Evolutionary conservation across 768 basidiomycete genomes (phyloP).

Genomic region (Tephrocybe sp.): DNA sequence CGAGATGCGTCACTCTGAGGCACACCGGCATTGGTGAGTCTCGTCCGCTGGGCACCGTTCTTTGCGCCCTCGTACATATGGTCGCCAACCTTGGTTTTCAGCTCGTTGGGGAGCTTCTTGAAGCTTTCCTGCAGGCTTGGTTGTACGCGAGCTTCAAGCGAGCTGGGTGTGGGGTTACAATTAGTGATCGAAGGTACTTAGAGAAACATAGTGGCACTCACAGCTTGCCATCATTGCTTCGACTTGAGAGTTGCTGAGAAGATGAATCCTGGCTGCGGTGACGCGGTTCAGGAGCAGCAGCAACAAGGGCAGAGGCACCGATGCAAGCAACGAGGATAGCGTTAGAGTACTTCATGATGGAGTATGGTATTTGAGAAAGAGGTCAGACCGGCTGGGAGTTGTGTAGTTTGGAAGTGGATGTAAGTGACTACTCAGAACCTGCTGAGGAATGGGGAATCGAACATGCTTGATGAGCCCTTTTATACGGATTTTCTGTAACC

Average conservation of each 20-base stretch:
- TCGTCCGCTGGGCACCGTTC: too few relatives aligned
- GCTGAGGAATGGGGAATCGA: conserved; percentile 12
- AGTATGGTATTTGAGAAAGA: conserved; percentile 1
- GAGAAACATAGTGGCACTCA: not conserved
- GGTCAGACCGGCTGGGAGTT: conserved; percentile 11
- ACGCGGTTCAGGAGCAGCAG: conserved; percentile 14
- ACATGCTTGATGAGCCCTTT: not conserved
- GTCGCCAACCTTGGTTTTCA: not conserved
- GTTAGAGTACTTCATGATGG: conserved; percentile 19
- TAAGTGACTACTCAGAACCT: conserved; percentile 18
- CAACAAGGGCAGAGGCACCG: conserved; percentile 13
- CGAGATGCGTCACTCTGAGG: too few relatives aligned
- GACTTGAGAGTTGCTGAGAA: not conserved
- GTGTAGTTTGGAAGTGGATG: conserved; percentile 4
- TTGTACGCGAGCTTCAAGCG: not conserved
- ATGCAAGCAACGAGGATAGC: conserved; percentile 14
- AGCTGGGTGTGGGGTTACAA: not conserved
- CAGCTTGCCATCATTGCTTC: not conserved
- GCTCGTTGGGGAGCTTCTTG: not conserved
- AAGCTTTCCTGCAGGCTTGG: not conserved
- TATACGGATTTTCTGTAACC: conserved; percentile 5
- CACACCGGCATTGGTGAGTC: too few relatives aligned
- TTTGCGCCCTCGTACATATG: too few relatives aligned
- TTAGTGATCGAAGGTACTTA: not conserved
- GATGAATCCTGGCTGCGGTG: too few relatives aligned